Evolutionary conservation across 2,329 filamentous ascomycete species (phyloP), one percentile per base, ranked within the genome.

Genomic region (Neonectria ditissima): DNA sequence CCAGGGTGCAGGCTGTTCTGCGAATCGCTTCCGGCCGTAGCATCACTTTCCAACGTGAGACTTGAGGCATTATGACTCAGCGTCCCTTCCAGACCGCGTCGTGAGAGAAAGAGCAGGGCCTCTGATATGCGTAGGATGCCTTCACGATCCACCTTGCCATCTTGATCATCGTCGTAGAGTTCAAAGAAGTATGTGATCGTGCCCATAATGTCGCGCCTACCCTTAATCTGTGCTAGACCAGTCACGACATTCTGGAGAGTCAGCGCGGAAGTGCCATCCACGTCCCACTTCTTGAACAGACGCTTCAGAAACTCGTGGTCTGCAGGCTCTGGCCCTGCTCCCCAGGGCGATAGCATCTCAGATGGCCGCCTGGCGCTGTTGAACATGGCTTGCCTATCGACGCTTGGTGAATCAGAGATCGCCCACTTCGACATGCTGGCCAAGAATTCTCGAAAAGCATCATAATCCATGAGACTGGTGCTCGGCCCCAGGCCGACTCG

Each of bases 121-220:
- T 99, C 96, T 0, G 94, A 97, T 75, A 99, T 98, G 48, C 94
- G 86, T 47, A 99, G 79, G 62, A 99, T 99, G 6, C 96, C 96
- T 78, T 99, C 96, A 11, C 96, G 89, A 74, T 98, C 96, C 5
- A 99, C 94, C 71, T 89, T 93, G 26, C 96, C 96, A 75, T 97
- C 94, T 1, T 89, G 87, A 73, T 95, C 91, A 69, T 99, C 95
- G 75, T 99, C 96, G 77, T 98, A 97, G 0, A 99, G 87, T 74
- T 97, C 93, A 72, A 99, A 99, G 78, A 99, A 98, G 80, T 98
- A 98, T 64, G 90, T 96, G 74, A 99, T 98, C 62, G 92, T 96
- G 30, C 93, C 93, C 95, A 99, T 97, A 69, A 99, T 97, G 78
- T 99, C 96, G 50, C 91, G 90, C 59, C 92, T 94, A 9, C 96